Percentiles rank a stretch among this genome's conserved stretches.
Conservation (phyloP, 2,329 filamentous ascomycete species). For the Trichoderma harzianum region DNA sequence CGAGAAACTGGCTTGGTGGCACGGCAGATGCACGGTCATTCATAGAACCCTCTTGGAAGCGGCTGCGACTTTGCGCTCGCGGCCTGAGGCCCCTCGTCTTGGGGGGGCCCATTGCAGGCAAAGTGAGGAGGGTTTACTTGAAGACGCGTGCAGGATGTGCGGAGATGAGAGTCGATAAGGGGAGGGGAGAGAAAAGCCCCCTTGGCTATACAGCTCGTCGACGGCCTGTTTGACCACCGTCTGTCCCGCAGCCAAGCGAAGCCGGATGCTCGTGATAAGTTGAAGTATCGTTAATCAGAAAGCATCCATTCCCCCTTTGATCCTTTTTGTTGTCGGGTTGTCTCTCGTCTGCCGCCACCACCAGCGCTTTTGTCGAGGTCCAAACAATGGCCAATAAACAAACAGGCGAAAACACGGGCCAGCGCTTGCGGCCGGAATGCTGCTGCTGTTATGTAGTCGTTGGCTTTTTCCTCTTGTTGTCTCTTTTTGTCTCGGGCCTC, state of each 20-base stretch:
- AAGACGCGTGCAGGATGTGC: not conserved
- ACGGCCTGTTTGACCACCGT: not conserved
- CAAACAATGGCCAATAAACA: not conserved
- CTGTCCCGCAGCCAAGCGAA: not conserved
- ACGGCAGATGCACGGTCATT: slow-evolving; percentile 71
- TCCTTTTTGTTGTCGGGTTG: not conserved
- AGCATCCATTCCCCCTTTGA: not conserved
- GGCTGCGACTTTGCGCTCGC: slow-evolving; percentile 36
- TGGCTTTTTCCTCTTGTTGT: not conserved
- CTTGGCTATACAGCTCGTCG: not conserved
- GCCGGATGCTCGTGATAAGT: not conserved
- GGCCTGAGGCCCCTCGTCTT: slow-evolving; percentile 32
- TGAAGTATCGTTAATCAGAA: not conserved
- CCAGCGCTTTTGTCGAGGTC: not conserved
- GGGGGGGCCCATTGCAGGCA: slow-evolving; percentile 29
- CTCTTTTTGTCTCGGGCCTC: not conserved
- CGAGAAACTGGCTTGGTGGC: slow-evolving; percentile 67
- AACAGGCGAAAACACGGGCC: not conserved
- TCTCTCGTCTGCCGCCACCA: slow-evolving; percentile 1
- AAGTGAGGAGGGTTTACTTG: not conserved
- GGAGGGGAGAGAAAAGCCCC: not conserved
- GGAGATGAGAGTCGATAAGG: not conserved
- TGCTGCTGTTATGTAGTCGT: not conserved
- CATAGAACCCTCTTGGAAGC: slow-evolving; percentile 81
- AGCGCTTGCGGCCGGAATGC: not conserved